Evolutionary conservation across 2,329 filamentous ascomycete species (phyloP).

Genomic region (Anisogramma anomala): DNA sequence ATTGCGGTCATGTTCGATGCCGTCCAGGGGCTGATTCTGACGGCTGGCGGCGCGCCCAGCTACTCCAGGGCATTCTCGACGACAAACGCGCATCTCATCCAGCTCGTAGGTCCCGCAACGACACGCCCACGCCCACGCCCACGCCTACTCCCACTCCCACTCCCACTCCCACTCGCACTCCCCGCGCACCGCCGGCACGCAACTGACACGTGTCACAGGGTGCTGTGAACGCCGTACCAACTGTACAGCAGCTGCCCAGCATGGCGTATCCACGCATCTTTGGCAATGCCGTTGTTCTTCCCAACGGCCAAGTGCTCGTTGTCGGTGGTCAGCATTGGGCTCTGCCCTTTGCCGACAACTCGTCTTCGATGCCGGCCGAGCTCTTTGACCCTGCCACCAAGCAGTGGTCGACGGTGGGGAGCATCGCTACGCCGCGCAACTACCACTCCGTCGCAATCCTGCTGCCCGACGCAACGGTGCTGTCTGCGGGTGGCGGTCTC

Average conservation of each 20-base stretch:
- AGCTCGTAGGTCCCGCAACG: background rate
- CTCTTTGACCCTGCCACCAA: slow-evolving; percentile 28
- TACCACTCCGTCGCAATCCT: slow-evolving; percentile 35
- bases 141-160: background rate
- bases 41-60: slow-evolving; percentile 35
- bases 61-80: slow-evolving; percentile 34
- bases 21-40: slow-evolving; percentile 44
- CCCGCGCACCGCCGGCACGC: no score
- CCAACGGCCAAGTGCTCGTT: slow-evolving; percentile 31
- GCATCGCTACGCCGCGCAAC: slow-evolving; percentile 25
- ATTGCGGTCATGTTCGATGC: slow-evolving; percentile 48
- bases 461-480: slow-evolving; percentile 32
- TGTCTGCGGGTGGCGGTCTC: slow-evolving; percentile 37
- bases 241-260: slow-evolving; percentile 18
- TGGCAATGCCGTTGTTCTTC: slow-evolving; percentile 30
- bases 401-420: slow-evolving; percentile 23
- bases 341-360: slow-evolving; percentile 28
- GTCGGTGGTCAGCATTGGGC: slow-evolving; percentile 28
- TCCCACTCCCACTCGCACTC: no score
- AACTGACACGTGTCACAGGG: no score
- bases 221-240: background rate
- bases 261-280: slow-evolving; percentile 30
- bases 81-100: slow-evolving; percentile 25
- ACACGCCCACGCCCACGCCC: background rate
- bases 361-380: slow-evolving; percentile 27